These are phyloP conservation scores for Aspergillus nidulans DNA, from an alignment of 495 filamentous ascomycete species.

Conservation along the genomic window DNA sequence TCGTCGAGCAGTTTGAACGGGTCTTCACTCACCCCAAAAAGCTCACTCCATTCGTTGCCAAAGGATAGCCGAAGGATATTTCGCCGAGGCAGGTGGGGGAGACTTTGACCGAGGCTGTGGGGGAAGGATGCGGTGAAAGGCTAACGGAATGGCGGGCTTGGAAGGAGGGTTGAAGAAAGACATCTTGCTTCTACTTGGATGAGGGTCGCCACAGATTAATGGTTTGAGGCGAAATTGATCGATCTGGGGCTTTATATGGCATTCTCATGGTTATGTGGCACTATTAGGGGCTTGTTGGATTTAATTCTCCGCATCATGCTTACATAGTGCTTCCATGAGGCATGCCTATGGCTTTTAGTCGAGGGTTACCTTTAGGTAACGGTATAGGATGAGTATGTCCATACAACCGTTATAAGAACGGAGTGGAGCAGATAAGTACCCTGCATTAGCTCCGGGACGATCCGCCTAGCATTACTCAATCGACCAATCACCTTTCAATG, in stretches of 20 bases:
- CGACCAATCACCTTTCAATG: background rate
- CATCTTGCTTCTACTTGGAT: background rate
- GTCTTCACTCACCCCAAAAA: constrained; percentile 3
- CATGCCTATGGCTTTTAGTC: background rate
- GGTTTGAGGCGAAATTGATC: no score
- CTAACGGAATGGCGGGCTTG: background rate
- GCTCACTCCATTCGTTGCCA: constrained; percentile 7
- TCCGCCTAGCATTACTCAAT: background rate
- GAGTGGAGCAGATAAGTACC: background rate
- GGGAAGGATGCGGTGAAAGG: constrained; percentile 7
- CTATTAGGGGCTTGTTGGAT: no score
- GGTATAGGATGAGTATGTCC: no score
- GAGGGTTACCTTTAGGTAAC: background rate
- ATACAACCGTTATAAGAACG: background rate
- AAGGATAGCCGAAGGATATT: constrained; percentile 8
- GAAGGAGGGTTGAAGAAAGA: constrained; percentile 1
- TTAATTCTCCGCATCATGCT: no score
- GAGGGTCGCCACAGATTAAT: no score
- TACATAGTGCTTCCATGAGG: no score
- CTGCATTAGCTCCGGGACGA: background rate
- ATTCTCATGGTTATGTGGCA: no score
- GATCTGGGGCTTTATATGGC: no score
- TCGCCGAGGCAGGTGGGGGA: constrained; percentile 6
- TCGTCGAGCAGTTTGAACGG: constrained; percentile 11
- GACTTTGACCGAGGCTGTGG: constrained; percentile 8